Evolutionary conservation across 1,284 basidiomycete genomes (phyloP).

Genomic region (Leccinum huronense): DNA sequence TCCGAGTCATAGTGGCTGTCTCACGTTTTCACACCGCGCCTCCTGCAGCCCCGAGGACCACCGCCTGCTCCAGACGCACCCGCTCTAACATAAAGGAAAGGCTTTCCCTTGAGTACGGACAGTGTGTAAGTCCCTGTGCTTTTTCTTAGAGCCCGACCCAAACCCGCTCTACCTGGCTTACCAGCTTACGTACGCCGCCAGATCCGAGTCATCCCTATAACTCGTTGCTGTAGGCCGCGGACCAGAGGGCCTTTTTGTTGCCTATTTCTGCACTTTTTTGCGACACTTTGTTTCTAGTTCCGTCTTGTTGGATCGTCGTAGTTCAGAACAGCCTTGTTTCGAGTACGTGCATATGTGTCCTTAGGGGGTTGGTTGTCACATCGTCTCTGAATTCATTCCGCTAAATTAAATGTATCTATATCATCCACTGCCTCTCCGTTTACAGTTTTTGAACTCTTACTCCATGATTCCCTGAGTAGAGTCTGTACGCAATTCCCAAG

Average conservation of each 20-base stretch:
- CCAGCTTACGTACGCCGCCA: too few species aligned
- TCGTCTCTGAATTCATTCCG: background rate
- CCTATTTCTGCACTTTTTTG: background rate
- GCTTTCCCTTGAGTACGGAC: background rate
- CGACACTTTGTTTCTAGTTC: background rate
- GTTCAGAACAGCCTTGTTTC: background rate
- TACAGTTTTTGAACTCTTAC: background rate
- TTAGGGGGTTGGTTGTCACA: background rate
- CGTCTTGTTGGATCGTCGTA: background rate
- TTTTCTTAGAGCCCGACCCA: background rate
- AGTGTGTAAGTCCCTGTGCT: background rate
- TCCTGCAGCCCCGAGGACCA: constrained; percentile 15
- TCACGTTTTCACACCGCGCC: background rate
- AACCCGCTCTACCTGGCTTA: background rate
- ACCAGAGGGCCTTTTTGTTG: background rate
- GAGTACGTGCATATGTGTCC: background rate
- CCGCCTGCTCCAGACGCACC: constrained; percentile 6
- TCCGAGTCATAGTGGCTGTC: background rate
- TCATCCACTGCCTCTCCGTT: background rate
- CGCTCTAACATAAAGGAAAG: background rate
- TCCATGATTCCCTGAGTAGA: background rate
- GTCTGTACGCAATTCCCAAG: background rate
- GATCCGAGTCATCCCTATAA: background rate
- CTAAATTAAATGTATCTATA: background rate
- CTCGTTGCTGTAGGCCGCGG: background rate